Evolutionary conservation across 192 early-diverging fungal species (phyloP).

Genomic region (Phlyctochytrium planicorne): DNA sequence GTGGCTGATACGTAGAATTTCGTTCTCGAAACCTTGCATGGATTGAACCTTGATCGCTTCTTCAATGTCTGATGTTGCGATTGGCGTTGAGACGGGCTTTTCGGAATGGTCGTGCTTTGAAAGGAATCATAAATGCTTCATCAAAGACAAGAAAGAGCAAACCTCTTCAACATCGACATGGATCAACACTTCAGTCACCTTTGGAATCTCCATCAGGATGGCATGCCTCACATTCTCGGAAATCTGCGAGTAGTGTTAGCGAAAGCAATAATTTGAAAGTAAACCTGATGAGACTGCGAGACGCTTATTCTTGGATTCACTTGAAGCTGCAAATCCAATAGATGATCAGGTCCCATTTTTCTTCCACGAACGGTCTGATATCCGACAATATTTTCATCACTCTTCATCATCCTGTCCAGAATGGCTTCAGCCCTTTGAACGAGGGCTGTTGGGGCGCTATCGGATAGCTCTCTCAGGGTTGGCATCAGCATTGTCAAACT

Average conservation of each 20-base stretch:
- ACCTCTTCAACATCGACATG: constrained; percentile 35
- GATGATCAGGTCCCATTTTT: constrained; percentile 56
- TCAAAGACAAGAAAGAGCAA: background rate
- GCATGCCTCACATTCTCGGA: constrained; percentile 30
- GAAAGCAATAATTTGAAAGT: background rate
- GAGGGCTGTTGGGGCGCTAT: constrained; percentile 30
- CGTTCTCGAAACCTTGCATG: constrained; percentile 20
- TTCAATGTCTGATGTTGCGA: constrained; percentile 21
- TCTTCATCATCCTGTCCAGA: background rate
- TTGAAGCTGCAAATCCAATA: constrained; percentile 54
- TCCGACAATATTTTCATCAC: constrained; percentile 39
- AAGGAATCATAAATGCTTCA: background rate
- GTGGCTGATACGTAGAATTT: constrained; percentile 23
- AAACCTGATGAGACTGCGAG: constrained; percentile 42
- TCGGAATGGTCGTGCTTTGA: constrained; percentile 12
- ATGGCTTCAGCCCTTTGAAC: constrained; percentile 6
- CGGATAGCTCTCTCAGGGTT: constrained; percentile 52
- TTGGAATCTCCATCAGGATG: constrained; percentile 16
- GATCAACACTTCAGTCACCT: constrained; percentile 32
- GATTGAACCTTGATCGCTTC: constrained; percentile 13
- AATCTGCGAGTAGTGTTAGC: constrained; percentile 17
- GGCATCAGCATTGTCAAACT: constrained; percentile 54
- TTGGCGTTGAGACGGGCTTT: constrained; percentile 8
- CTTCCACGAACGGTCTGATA: constrained; percentile 50
- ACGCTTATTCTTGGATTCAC: constrained; percentile 50